Base-by-base conservation (phyloP, 169 alveolate species). In the Eimeria necatrix region DNA sequence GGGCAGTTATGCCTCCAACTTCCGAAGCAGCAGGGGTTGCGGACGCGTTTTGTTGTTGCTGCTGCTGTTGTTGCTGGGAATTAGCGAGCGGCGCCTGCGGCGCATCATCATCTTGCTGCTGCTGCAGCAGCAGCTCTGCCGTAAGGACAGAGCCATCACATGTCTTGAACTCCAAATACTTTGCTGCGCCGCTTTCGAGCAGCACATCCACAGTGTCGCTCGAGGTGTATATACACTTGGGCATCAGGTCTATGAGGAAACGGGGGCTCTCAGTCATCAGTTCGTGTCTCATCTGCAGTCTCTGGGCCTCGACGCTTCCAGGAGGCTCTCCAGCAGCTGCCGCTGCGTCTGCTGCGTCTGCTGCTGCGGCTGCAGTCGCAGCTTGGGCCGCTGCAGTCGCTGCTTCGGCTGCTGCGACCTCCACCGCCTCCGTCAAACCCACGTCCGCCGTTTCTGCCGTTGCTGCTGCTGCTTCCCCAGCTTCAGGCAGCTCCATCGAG, bases 311-410 rank as follows among this genome's bases (percentile, higher is more conserved):
- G 14, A 80, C 89, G 26, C 89, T 80, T 4, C 89, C 89, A 8
- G 89, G 89, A 10, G 89, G 89, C 71, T 80, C 89, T 9, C 89
- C 89, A 18, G 89, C 89, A 48, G 89, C 89, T 51, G 89, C 89
- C 49, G 89, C 89, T 20, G 89, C 89, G 18, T 80, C 89, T 51
- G 89, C 89, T 2, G 68, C 89, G 3, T 61, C 89, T n/a, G 89
- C 89, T 6, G 48, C 89, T 80, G 89, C 89, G 20, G 89, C 89
- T 80, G 89, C 89, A 7, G 61, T 51, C 7, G 89, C 89, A 5
- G 89, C 89, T n/a, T 48, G 71, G 8, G 89, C 89, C 49, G 89
- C 89, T n/a, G 89, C 89, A 7, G 89, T 80, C 20, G 89, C 89
- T 12, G 89, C 89, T 51, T 80, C 89, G 12, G 89, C 89, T 12